phyloP scores from a whole-genome alignment of 305 asterid species.

The Rubia balearica region DNA sequence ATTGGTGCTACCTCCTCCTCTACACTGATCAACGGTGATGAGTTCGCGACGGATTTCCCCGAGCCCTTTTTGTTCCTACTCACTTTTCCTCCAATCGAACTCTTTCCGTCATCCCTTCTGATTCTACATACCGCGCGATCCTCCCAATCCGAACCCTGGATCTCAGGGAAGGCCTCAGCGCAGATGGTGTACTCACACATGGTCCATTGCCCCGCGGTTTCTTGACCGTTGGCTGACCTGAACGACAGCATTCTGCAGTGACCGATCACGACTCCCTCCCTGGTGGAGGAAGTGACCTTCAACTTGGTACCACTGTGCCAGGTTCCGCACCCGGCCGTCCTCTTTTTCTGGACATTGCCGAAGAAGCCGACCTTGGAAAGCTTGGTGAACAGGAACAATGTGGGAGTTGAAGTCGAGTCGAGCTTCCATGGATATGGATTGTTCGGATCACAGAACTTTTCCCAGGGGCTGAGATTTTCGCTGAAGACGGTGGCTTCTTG shows the following conservation, averaged over 20 bases:
- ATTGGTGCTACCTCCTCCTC: no score
- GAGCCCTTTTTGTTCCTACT: not conserved
- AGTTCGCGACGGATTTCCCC: no score
- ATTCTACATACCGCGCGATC: not conserved
- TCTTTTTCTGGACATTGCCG: not conserved
- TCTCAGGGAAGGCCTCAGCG: not conserved
- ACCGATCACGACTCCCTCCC: not conserved
- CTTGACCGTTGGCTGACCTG: not conserved
- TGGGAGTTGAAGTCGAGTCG: no score
- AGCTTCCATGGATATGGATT: not conserved
- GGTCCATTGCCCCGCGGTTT: not conserved
- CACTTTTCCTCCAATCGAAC: not conserved
- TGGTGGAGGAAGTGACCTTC: not conserved
- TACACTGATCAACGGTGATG: no score
- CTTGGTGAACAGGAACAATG: not conserved
- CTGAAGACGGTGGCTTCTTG: not conserved
- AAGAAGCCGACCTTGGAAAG: not conserved
- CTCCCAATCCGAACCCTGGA: not conserved
- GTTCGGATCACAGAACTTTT: not conserved
- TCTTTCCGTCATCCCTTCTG: not conserved
- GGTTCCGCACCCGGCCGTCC: not conserved
- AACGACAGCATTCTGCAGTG: not conserved
- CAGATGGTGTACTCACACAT: not conserved
- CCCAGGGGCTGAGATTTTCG: not conserved
- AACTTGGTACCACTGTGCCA: not conserved